Conservation (phyloP, 768 basidiomycete species). For the Russula ochroleuca region DNA sequence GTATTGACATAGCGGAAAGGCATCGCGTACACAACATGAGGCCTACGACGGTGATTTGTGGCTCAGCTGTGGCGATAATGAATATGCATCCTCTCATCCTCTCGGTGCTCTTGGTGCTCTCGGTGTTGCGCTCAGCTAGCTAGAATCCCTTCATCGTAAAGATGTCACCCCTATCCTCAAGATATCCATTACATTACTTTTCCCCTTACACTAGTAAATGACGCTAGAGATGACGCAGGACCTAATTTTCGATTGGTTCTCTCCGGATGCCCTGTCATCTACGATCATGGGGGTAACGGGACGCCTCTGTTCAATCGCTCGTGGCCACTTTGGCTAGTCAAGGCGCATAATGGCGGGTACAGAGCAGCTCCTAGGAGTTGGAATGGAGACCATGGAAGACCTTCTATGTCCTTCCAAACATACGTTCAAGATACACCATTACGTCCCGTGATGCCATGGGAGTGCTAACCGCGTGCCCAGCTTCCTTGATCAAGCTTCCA, state of each 20-base stretch:
- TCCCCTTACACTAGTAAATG: no score
- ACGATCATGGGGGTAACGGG: no score
- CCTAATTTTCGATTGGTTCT: no score
- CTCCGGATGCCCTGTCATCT: no score
- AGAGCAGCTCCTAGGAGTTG: neutral
- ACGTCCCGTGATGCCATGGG: neutral
- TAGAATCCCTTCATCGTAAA: no score
- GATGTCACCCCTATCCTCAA: no score
- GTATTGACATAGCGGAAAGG: neutral
- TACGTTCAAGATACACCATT: neutral
- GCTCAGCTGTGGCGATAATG: neutral
- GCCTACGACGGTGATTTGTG: neutral
- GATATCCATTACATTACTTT: no score
- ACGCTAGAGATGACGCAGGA: no score
- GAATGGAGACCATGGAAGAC: neutral
- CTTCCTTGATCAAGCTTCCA: neutral
- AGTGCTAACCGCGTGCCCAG: neutral
- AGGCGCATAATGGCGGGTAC: neutral
- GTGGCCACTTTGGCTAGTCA: neutral
- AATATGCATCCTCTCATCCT: neutral
- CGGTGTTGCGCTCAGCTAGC: neutral
- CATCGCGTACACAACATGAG: neutral
- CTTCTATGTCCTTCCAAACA: neutral
- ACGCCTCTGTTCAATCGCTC: neutral
- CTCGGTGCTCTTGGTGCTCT: neutral